Evolutionary conservation across 23 red algal genomes (phyloP), one percentile per base, ranked within the genome.

Genomic region (Gracilaria gracilis): DNA sequence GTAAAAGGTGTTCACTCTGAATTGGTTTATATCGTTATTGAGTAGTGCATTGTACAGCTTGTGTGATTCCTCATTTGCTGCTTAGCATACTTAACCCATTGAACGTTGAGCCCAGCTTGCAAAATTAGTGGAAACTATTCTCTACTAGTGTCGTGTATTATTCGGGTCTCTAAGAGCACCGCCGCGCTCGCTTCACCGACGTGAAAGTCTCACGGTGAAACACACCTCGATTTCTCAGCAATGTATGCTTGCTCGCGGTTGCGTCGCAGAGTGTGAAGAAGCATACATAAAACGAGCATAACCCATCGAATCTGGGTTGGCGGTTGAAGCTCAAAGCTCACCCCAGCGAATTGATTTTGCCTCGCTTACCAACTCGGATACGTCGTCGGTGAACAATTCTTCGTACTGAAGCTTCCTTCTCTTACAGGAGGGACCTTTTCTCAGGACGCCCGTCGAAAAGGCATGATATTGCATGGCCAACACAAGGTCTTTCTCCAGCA

Each of bases 391-490:
- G 57, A 71, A 70, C 16, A 90, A n/a, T 29, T 80, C 62, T 32
- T 90, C 87, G 70, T 39, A 90, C 49, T 80, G 71, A 15, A 53
- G 53, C 37, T 54, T 61, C 34, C 59, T 90, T 25, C 57, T 42
- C 24, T 71, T 47, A 51, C 67, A 90, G 16, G 58, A 17, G n/a
- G 71, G 67, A 16, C 53, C 49, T 34, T 55, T 55, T 21, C 64
- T 42, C 54, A 71, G 9, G 3, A 62, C 75, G 5, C 65, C 67
- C 46, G 15, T 81, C 9, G 37, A 75, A 53, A 81, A 80, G 4
- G 87, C 87, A 46, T 81, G 32, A 48, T 77, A 61, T 24, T 75
- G 71, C 87, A 90, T 90, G 21, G 87, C 87, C 15, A 51, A 69
- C 13, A 74, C 87, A 27, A 90, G 42, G 19, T 88, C 84, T 32